A percentile compares a stretch with the other conserved stretches of the same genome.
These are phyloP conservation scores for Pascua guehoae DNA, from an alignment of 1,284 basidiomycete genomes.

Conservation along the genomic window DNA sequence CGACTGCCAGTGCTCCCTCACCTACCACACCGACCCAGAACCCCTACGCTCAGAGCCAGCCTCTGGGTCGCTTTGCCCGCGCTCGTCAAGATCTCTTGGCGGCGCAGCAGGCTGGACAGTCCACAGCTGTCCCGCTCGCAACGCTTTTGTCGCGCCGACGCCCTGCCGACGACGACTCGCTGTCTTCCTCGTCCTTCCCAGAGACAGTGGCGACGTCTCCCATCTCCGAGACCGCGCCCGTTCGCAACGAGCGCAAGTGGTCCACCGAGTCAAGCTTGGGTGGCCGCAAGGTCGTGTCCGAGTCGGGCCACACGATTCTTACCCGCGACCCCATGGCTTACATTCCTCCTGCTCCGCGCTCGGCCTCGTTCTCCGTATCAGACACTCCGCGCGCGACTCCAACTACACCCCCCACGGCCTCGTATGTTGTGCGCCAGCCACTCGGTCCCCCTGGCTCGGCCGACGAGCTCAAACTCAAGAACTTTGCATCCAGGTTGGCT, in stretches of 20 bases:
- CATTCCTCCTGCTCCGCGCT: constrained; percentile 15
- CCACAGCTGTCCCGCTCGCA: constrained; percentile 13
- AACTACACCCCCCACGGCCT: neutral
- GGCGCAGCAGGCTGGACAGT: constrained; percentile 14
- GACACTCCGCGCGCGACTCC: neutral
- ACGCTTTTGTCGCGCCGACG: constrained; percentile 22
- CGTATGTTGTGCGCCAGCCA: constrained; percentile 63
- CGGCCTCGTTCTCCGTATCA: constrained; percentile 15
- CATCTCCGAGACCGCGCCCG: constrained; percentile 4
- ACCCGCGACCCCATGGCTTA: constrained; percentile 1
- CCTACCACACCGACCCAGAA: constrained; percentile 7
- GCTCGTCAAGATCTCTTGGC: constrained; percentile 25
- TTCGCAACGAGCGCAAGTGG: constrained; percentile 12
- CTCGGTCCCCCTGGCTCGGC: constrained; percentile 77
- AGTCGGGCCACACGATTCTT: constrained; percentile 10
- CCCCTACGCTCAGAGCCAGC: constrained; percentile 5
- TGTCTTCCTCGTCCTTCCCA: constrained; percentile 7
- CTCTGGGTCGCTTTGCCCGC: constrained; percentile 33
- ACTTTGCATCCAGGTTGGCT: constrained; percentile 60
- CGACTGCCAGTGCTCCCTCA: constrained; percentile 3
- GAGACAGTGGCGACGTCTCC: constrained; percentile 18
- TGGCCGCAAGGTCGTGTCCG: constrained; percentile 15
- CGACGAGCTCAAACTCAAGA: constrained; percentile 80
- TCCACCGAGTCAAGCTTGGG: constrained; percentile 6
- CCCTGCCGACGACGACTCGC: constrained; percentile 18